phyloP scores from a whole-genome alignment of 805 yeast genomes.

The Tetrapisispora arboricola region DNA sequence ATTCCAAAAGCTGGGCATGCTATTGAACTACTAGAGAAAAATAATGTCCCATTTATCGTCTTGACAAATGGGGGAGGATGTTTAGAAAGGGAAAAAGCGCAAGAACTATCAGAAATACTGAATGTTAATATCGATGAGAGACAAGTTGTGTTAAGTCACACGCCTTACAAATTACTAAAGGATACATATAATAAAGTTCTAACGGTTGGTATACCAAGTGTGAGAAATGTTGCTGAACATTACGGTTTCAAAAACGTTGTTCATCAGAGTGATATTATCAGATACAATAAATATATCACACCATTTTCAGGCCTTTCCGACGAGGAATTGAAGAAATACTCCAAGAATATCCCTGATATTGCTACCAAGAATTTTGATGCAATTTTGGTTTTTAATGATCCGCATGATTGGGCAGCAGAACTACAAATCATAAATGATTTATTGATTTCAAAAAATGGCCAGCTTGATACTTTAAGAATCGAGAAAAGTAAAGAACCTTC shows the following conservation, averaged over 20 bases:
- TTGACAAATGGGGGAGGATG: conserved; percentile 89
- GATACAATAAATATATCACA: conserved; percentile 46
- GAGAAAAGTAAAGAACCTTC: conserved; percentile 34
- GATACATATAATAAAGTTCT: conserved; percentile 50
- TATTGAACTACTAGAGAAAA: conserved; percentile 39
- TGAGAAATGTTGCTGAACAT: conserved; percentile 59
- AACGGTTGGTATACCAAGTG: conserved; percentile 65
- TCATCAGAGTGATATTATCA: conserved; percentile 61
- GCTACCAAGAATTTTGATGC: conserved; percentile 50
- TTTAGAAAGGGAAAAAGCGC: conserved; percentile 50
- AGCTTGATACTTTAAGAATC: conserved; percentile 48
- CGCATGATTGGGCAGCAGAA: conserved; percentile 82
- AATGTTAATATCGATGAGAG: conserved; percentile 37
- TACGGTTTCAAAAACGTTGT: conserved; percentile 76
- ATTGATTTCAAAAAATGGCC: conserved; percentile 52
- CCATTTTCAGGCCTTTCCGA: conserved; percentile 72
- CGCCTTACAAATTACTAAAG: conserved; percentile 63
- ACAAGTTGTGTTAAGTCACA: conserved; percentile 79
- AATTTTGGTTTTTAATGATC: conserved; percentile 75
- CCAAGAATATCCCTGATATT: conserved; percentile 18
- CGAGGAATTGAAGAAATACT: conserved; percentile 35
- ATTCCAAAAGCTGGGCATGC: conserved; percentile 59
- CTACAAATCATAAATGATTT: conserved; percentile 67
- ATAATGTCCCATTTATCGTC: conserved; percentile 64
- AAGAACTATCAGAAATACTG: conserved; percentile 38